phyloP scores from a whole-genome alignment of 2,329 filamentous ascomycete genomes.

The Neoscytalidium dimidiatum region DNA sequence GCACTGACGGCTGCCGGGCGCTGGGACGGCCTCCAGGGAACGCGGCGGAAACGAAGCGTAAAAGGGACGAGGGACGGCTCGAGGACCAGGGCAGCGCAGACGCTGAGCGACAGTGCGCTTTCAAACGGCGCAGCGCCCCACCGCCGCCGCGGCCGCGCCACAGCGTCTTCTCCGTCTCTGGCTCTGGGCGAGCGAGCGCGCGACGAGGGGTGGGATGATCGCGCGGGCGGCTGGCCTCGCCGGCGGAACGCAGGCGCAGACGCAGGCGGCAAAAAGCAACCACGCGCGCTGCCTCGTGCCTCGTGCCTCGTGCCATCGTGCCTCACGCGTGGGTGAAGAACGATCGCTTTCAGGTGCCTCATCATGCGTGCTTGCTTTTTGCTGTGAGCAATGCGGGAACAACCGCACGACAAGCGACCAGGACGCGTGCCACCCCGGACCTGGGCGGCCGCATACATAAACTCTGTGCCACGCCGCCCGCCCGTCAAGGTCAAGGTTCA shows the following conservation, averaged over 20 bases:
- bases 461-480: not conserved
- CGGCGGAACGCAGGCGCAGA: too few relatives aligned
- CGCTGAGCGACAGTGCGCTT: not conserved
- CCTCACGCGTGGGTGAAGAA: not conserved
- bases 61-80: constrained; percentile 15
- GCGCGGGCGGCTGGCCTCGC: not conserved
- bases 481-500: too few relatives aligned
- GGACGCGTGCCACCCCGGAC: not conserved
- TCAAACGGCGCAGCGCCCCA: not conserved
- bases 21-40: not conserved
- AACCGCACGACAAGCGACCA: constrained; percentile 4
- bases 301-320: not conserved
- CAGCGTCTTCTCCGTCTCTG: not conserved
- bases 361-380: not conserved
- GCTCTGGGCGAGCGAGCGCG: too few relatives aligned
- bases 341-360: not conserved
- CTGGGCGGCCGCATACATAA: not conserved
- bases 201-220: not conserved
- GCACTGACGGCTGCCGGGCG: too few relatives aligned
- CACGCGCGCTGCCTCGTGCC: not conserved
- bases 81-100: constrained; percentile 5
- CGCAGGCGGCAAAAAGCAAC: not conserved
- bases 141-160: not conserved
- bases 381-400: constrained; percentile 4
- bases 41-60: constrained; percentile 1